These are phyloP conservation scores for Brachypodium distachyon DNA, from an alignment of 202 grass and related monocot species.

Conservation along the genomic window DNA sequence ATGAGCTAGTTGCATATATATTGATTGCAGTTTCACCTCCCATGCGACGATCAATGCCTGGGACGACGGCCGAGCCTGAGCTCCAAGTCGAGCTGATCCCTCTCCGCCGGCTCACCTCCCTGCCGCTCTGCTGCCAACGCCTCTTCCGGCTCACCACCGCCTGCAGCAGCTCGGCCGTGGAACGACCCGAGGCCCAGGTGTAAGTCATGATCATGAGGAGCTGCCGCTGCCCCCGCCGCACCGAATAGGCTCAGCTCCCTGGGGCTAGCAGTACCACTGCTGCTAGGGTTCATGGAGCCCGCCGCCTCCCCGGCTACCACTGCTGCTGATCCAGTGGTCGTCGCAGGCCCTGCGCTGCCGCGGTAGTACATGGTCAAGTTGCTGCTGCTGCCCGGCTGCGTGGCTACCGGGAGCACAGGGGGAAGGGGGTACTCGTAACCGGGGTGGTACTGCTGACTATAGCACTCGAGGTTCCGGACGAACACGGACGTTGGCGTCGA, in stretches of 20 bases:
- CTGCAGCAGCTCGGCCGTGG: neutral
- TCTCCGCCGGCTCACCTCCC: slow-evolving; percentile 29
- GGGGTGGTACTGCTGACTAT: slow-evolving; percentile 5
- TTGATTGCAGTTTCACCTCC: neutral
- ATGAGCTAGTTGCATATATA: neutral
- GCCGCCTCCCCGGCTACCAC: neutral
- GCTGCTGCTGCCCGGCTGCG: neutral
- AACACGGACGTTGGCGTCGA: neutral
- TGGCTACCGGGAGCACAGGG: neutral
- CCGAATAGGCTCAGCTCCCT: slow-evolving; percentile 42
- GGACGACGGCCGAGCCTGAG: slow-evolving; percentile 66
- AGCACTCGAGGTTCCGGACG: slow-evolving; percentile 2
- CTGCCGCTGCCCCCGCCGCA: too few species aligned
- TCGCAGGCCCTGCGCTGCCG: neutral
- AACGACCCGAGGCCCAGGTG: slow-evolving; percentile 12
- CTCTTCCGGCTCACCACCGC: neutral
- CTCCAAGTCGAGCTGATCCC: slow-evolving; percentile 58
- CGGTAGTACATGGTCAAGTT: slow-evolving; percentile 26
- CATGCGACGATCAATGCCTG: slow-evolving; percentile 31
- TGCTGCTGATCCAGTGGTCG: too few species aligned
- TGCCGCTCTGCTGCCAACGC: neutral
- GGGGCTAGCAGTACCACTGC: slow-evolving; percentile 13
- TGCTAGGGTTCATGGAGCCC: neutral
- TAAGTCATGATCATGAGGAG: slow-evolving; percentile 20
- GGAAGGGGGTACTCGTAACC: neutral